phyloP scores from a whole-genome alignment of 805 yeast genomes.

The Clavispora carvajalis region DNA sequence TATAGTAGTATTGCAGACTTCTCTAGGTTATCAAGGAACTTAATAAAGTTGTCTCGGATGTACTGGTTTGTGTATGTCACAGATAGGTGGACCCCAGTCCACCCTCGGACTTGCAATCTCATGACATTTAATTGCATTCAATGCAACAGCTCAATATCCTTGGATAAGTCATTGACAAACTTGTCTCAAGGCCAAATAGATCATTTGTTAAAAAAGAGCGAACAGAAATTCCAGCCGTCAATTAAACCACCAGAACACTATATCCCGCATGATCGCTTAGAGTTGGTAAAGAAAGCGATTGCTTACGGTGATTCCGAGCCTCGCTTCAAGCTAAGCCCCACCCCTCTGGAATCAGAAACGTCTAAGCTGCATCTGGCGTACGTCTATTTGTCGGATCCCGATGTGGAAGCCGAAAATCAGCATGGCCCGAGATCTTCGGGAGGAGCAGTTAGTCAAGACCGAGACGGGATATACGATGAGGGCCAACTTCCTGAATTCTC shows the following conservation, averaged over 20 bases:
- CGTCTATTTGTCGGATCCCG: slow-evolving; percentile 14
- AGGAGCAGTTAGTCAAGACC: slow-evolving; percentile 2
- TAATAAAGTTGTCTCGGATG: not conserved
- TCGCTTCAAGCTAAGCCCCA: not conserved
- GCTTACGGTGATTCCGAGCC: not conserved
- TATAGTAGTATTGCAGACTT: too few relatives aligned
- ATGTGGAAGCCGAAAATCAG: slow-evolving; percentile 22
- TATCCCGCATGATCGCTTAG: slow-evolving; percentile 36
- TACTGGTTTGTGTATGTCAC: not conserved
- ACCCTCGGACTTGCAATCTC: not conserved
- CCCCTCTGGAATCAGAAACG: not conserved
- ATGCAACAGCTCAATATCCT: slow-evolving; percentile 52
- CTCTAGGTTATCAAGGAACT: too few relatives aligned
- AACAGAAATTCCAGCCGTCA: slow-evolving; percentile 12
- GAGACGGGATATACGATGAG: slow-evolving; percentile 1
- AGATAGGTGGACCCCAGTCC: not conserved
- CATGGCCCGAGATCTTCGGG: slow-evolving; percentile 12
- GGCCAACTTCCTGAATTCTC: slow-evolving; percentile 16
- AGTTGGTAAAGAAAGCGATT: slow-evolving; percentile 28
- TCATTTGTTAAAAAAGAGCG: slow-evolving; percentile 39
- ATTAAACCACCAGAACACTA: slow-evolving; percentile 24
- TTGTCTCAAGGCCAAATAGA: slow-evolving; percentile 52
- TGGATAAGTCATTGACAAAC: slow-evolving; percentile 52
- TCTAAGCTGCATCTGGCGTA: slow-evolving; percentile 8
- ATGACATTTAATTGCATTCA: slow-evolving; percentile 46